Conservation (phyloP, 129 eudicot genomes). For the Chrysanthemum seticuspe region DNA sequence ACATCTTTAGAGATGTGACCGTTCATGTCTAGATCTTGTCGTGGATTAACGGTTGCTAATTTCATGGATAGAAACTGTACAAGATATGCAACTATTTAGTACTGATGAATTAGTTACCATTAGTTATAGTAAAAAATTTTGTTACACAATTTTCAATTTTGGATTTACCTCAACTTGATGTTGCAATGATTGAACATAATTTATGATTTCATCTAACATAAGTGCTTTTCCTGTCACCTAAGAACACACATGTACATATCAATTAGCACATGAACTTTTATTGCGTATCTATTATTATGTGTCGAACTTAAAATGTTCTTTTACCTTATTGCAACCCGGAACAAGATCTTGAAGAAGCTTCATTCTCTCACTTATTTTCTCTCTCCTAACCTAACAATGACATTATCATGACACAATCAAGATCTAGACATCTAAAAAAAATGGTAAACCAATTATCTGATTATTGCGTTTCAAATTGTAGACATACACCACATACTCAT, state of each 20-base stretch:
- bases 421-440: slow-evolving; percentile 18
- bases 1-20: slow-evolving; percentile 69
- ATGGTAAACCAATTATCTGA: background rate
- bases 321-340: slow-evolving; percentile 95
- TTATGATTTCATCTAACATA: slow-evolving; percentile 97
- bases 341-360: slow-evolving; percentile 98
- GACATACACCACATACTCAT: no score
- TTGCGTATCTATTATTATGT: background rate
- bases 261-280: background rate
- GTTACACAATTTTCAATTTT: background rate
- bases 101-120: background rate
- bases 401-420: slow-evolving; percentile 23
- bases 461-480: background rate
- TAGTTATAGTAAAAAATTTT: background rate
- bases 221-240: slow-evolving; percentile 96
- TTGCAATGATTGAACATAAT: slow-evolving; percentile 87
- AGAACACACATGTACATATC: background rate
- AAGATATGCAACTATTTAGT: background rate
- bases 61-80: slow-evolving; percentile 91
- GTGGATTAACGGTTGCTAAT: slow-evolving; percentile 75
- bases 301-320: background rate
- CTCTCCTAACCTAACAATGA: slow-evolving; percentile 73
- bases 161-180: slow-evolving; percentile 89
- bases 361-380: slow-evolving; percentile 94
- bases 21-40: slow-evolving; percentile 53